phyloP scores from a whole-genome alignment of 306 rosid species.

The Acacia melanoxylon region DNA sequence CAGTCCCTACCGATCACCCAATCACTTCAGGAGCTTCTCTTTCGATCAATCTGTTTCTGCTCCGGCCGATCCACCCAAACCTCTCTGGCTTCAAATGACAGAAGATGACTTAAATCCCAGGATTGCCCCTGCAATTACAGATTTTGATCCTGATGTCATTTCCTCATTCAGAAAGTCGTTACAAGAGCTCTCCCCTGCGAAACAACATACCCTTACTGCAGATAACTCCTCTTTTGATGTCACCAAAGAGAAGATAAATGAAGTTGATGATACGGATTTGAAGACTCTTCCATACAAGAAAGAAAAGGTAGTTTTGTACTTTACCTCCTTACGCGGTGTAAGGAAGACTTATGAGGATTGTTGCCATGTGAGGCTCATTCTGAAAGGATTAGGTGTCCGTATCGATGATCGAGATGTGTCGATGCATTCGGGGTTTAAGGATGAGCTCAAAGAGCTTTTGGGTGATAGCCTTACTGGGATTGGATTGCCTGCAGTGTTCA shows the following conservation, averaged over 20 bases:
- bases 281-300: constrained; percentile 31
- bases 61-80: constrained; percentile 37
- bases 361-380: constrained; percentile 65
- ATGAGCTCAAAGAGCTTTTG: constrained; percentile 68
- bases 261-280: constrained; percentile 18
- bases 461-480: constrained; percentile 44
- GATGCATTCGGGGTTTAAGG: constrained; percentile 89
- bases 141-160: constrained; percentile 55
- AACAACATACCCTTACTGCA: not conserved
- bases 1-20: constrained; percentile 68
- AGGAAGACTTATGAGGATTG: constrained; percentile 92
- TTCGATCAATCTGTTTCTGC: constrained; percentile 41
- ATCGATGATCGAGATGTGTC: constrained; percentile 90
- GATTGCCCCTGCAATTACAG: constrained; percentile 23
- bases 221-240: constrained; percentile 24
- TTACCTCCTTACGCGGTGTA: constrained; percentile 80
- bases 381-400: constrained; percentile 59
- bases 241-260: constrained; percentile 24
- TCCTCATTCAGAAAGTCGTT: constrained; percentile 58
- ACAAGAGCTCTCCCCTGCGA: constrained; percentile 19
- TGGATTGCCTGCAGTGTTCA: constrained; percentile 76
- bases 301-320: constrained; percentile 63
- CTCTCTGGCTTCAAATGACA: constrained; percentile 48
- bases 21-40: constrained; percentile 62
- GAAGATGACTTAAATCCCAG: constrained; percentile 35